Base-by-base conservation (phyloP, 768 basidiomycete genomes). In the Phlegmacium glaucopus region DNA sequence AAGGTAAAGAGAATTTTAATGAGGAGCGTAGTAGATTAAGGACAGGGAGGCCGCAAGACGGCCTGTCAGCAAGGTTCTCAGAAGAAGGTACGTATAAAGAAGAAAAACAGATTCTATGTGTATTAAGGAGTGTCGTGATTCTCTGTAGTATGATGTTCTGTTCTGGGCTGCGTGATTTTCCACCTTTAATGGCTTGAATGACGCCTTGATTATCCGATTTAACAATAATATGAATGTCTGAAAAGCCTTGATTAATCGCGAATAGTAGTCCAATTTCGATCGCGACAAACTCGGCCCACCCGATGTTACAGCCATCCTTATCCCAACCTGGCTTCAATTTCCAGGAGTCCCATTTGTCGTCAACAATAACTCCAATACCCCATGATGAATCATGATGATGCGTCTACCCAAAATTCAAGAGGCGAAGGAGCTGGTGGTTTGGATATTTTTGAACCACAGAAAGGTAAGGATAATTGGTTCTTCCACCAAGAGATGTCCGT, bases 241-340 rank as follows among this genome's bases (percentile, higher is more conserved):
- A 12, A 16, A 56, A 49, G 5, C 60, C 59, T 0, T 34, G 16
- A 0, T 56, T 39, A 5, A 69, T 51, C 0, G 67, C 45, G 0
- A 61, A 44, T 2, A 53, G 51, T 0, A 68, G 34, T 2, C 67
- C 69, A 0, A 74, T 47, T 40, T 72, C 70, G 5, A 73, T 52
- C 0, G 68, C 72, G 4, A 71, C 56, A 59, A 72, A 69, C 48
- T 73, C 71, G 0, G 65, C 72, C 72, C 72, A 74, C 0, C 68
- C 68, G 6, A 72, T 73, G 9, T 65, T 57, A 1, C 67, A 52
- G 10, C 59, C 64, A 3, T 65, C 46, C 4, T 42, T 17, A 22
- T 50, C 48, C 67, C 70, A 72, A 0, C 54, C 56, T 0, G 32
- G 32, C 13, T 30, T 32, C 1, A 73, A 53, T 6, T 60, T 42